Percentiles rank a stretch among this genome's conserved stretches.
These are phyloP conservation scores for Chenopodium berlandieri DNA, from an alignment of 148 eudicot species.

Conservation along the genomic window DNA sequence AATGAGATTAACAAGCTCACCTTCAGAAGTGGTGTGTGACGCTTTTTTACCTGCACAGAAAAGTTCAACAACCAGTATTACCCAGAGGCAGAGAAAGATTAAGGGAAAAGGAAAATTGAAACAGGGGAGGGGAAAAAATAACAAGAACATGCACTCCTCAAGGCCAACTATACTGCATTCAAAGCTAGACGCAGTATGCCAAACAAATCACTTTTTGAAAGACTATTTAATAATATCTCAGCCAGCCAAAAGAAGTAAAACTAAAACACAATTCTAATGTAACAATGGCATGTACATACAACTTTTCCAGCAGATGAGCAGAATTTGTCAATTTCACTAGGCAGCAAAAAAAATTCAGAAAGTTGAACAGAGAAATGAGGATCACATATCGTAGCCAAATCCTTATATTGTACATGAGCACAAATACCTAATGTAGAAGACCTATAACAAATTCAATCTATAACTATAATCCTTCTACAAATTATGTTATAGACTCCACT, in stretches of 20 bases:
- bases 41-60: conserved; percentile 53
- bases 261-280: background rate
- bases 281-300: background rate
- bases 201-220: background rate
- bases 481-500: too few relatives aligned
- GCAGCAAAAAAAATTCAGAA: background rate
- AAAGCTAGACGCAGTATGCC: background rate
- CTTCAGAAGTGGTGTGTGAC: conserved; percentile 53
- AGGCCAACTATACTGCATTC: background rate
- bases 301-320: background rate
- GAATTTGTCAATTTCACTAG: background rate
- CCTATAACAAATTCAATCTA: too few relatives aligned
- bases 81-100: conserved; percentile 11
- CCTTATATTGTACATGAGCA: too few relatives aligned
- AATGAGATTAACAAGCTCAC: conserved; percentile 16
- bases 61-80: conserved; percentile 3
- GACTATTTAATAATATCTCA: background rate
- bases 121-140: background rate
- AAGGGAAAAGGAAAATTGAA: background rate
- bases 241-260: conserved; percentile 10
- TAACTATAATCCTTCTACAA: too few relatives aligned
- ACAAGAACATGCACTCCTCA: background rate
- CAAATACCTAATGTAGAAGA: too few relatives aligned
- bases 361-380: background rate
- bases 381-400: background rate